Evolutionary conservation across 768 basidiomycete genomes (phyloP).

Genomic region (Phlebiopsis gigantea): DNA sequence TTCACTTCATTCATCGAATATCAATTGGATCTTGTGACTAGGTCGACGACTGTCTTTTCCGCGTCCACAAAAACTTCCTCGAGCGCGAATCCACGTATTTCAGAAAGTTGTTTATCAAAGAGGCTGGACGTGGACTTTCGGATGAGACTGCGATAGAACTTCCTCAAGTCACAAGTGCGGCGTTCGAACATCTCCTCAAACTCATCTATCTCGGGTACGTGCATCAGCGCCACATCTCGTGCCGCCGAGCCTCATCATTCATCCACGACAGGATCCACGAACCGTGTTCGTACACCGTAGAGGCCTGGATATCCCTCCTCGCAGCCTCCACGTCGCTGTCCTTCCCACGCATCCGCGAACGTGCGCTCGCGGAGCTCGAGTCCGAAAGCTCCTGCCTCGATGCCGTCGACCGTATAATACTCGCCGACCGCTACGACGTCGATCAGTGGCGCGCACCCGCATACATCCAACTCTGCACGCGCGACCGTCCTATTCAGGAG

Average conservation of each 20-base stretch:
- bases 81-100: conserved; percentile 34
- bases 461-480: conserved; percentile 7
- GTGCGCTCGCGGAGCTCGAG: conserved; percentile 6
- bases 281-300: conserved; percentile 14
- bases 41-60: conserved; percentile 35
- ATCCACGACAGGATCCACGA: conserved; percentile 12
- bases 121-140: conserved; percentile 17
- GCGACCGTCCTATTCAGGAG: conserved; percentile 3
- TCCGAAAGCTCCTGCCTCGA: neutral
- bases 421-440: conserved; percentile 8
- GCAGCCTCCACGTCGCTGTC: conserved; percentile 33
- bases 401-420: conserved; percentile 9
- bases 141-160: conserved; percentile 32
- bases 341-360: conserved; percentile 3
- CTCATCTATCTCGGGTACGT: conserved; percentile 36
- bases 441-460: conserved; percentile 5
- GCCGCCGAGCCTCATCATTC: neutral
- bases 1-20: neutral
- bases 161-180: conserved; percentile 24
- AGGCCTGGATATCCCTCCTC: conserved; percentile 35
- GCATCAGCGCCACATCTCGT: neutral
- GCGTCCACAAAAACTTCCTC: conserved; percentile 36
- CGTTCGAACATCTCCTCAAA: conserved; percentile 34
- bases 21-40: conserved; percentile 10
- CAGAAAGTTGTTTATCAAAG: conserved; percentile 25